Evolutionary conservation across 1,284 basidiomycete genomes (phyloP), one percentile per base, ranked within the genome.

Genomic region (Fomitopsis betulina): DNA sequence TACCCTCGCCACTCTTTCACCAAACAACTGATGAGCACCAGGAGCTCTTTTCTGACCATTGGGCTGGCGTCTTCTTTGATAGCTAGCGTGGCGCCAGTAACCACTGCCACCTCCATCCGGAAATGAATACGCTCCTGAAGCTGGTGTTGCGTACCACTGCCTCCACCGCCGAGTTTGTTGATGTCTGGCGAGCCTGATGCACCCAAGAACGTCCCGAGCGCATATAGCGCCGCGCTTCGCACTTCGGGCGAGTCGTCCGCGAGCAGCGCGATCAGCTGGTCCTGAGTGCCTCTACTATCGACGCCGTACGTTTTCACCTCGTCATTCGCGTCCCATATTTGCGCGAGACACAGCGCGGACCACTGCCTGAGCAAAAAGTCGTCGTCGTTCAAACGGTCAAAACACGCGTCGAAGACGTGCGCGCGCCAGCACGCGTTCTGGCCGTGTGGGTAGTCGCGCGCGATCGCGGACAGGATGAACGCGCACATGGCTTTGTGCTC

Each of bases 401-500:
- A 87, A 70, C 96, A 98, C 55, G 89, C 85, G 63, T 96, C 92
- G 68, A 99, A 94, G 0, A 98, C 93, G 27, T 87, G 82, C 62
- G 94, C 91, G 58, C 84, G 80, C 73, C 91, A 85, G 70, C 94
- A 96, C 0, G 93, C 94, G 55, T 84, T 82, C 73, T 99, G 96
- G 1, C 95, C 96, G 0, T 83, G 82, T 7, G 85, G 83, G 71
- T 91, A 96, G 66, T 96, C 94, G 23, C 96, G 88, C 57, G 92
- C 91, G 60, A 98, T 88, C 30, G 95, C 89, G n/a, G 92, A 85
- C 23, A 99, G 85, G 65, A 98, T 96, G 75, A 98, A 99, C 0
- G 95, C 94, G 70, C 96, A 99, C 96, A 99, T 99, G 0, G 96
- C 96, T 60, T 95, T 93, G 73, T 99, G 96, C 73, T 99, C 96